Conservation (phyloP, 805 yeast genomes). For the Clavispora phyllophila region DNA sequence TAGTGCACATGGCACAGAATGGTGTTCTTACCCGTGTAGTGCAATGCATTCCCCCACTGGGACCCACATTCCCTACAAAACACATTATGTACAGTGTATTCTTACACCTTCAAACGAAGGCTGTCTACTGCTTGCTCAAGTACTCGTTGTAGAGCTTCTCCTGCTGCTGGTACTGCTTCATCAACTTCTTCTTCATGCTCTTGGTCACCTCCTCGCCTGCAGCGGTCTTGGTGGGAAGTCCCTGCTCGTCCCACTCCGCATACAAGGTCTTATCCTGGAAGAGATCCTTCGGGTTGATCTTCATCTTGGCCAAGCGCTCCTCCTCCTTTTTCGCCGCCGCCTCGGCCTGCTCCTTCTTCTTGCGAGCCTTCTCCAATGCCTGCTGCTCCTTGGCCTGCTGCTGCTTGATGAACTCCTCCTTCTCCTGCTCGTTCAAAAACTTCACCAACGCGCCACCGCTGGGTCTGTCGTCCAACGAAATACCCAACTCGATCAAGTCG, state of each 20-base stretch:
- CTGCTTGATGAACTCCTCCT: conserved; percentile 49
- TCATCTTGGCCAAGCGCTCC: conserved; percentile 63
- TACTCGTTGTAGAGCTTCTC: conserved; percentile 76
- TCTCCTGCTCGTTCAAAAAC: conserved; percentile 67
- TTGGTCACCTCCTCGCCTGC: conserved; percentile 83
- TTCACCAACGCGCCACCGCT: conserved; percentile 81
- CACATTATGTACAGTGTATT: too few species aligned
- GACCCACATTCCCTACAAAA: too few species aligned
- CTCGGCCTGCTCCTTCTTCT: conserved; percentile 46
- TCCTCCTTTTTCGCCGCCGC: conserved; percentile 56
- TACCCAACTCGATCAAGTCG: conserved; percentile 69
- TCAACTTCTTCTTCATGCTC: conserved; percentile 77
- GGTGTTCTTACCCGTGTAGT: too few species aligned
- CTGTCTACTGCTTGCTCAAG: conserved; percentile 16
- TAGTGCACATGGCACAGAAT: too few species aligned
- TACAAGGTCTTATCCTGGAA: conserved; percentile 56
- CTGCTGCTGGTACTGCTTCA: conserved; percentile 74
- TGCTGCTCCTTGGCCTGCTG: conserved; percentile 55
- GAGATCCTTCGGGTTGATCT: conserved; percentile 64
- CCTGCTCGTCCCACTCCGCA: conserved; percentile 77
- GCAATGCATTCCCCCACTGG: too few species aligned
- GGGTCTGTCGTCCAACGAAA: conserved; percentile 83
- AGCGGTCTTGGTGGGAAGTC: conserved; percentile 71
- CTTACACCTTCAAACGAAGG: too few species aligned
- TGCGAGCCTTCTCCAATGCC: conserved; percentile 55